A percentile compares a stretch with the other conserved stretches of the same genome.
Conservation (phyloP, 1,284 basidiomycete genomes). For the Xerocomus nothofagi region DNA sequence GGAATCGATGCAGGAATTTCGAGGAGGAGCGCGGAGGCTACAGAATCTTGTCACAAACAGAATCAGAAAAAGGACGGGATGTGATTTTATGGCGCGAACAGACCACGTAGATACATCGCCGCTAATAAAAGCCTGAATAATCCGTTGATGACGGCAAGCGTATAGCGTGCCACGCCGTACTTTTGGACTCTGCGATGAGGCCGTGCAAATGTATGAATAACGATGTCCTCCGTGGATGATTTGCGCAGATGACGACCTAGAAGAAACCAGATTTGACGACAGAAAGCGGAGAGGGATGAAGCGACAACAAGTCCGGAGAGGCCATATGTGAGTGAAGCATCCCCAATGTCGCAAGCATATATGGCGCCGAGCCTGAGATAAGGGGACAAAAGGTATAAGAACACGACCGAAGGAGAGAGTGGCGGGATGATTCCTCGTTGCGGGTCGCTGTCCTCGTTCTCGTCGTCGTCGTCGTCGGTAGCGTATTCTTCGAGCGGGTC, state of each 20-base stretch:
- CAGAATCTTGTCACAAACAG: conserved; percentile 44
- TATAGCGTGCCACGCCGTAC: conserved; percentile 41
- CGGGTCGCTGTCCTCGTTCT: conserved; percentile 36
- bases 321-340: conserved; percentile 48
- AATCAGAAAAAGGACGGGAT: conserved; percentile 4
- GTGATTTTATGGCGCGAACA: conserved; percentile 27
- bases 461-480: conserved; percentile 46
- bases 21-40: conserved; percentile 49
- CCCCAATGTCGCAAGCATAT: conserved; percentile 45
- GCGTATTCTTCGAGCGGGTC: conserved; percentile 50
- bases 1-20: conserved; percentile 33
- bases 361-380: conserved; percentile 70
- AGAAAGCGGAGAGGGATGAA: conserved; percentile 56
- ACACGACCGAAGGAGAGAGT: conserved; percentile 55
- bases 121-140: conserved; percentile 51
- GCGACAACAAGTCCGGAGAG: conserved; percentile 54
- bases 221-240: conserved; percentile 61
- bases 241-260: conserved; percentile 65
- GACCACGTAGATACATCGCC: conserved; percentile 64
- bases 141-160: conserved; percentile 45
- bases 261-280: conserved; percentile 72
- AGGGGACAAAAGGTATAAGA: conserved; percentile 68
- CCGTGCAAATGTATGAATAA: conserved; percentile 60
- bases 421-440: conserved; percentile 51
- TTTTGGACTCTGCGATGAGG: conserved; percentile 48